Evolutionary conservation across 2,329 filamentous ascomycete species (phyloP).

Genomic region (Aureobasidium sp.): DNA sequence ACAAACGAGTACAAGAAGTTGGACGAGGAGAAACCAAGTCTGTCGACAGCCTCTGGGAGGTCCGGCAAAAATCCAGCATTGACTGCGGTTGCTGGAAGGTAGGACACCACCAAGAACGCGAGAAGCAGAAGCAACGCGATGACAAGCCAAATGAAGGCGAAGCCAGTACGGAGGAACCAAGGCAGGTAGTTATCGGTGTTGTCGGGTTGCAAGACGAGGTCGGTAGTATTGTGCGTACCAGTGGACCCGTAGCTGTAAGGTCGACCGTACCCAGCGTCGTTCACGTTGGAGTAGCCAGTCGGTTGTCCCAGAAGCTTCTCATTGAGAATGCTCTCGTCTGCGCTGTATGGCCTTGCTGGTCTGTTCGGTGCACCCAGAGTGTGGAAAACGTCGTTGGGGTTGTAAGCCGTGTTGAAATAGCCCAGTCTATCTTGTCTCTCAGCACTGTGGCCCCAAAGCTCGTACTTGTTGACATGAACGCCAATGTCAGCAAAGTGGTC

Average conservation of each 20-base stretch:
- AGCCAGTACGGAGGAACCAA: conserved; percentile 62
- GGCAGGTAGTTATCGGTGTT: conserved; percentile 41
- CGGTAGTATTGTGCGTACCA: conserved; percentile 35
- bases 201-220: conserved; percentile 46
- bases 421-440: conserved; percentile 65
- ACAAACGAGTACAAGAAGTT: conserved; percentile 82
- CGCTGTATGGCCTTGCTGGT: conserved; percentile 42
- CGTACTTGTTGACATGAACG: conserved; percentile 42
- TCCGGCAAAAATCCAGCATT: conserved; percentile 62
- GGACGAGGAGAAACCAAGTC: conserved; percentile 64
- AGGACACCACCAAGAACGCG: conserved; percentile 69
- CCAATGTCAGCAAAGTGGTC: conserved; percentile 63
- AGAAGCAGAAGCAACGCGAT: conserved; percentile 53
- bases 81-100: conserved; percentile 56
- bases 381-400: conserved; percentile 63
- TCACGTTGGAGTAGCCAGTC: conserved; percentile 20
- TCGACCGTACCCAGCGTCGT: conserved; percentile 22
- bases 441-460: conserved; percentile 47
- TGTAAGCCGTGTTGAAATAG: conserved; percentile 68
- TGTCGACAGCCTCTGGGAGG: conserved; percentile 41
- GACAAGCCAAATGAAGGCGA: conserved; percentile 58
- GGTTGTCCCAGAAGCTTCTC: conserved; percentile 30
- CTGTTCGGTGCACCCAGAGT: conserved; percentile 60
- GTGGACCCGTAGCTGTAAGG: conserved; percentile 15
- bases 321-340: conserved; percentile 38